Base-by-base conservation (phyloP, 805 yeast genomes). In the Kluyveromyces lactis region DNA sequence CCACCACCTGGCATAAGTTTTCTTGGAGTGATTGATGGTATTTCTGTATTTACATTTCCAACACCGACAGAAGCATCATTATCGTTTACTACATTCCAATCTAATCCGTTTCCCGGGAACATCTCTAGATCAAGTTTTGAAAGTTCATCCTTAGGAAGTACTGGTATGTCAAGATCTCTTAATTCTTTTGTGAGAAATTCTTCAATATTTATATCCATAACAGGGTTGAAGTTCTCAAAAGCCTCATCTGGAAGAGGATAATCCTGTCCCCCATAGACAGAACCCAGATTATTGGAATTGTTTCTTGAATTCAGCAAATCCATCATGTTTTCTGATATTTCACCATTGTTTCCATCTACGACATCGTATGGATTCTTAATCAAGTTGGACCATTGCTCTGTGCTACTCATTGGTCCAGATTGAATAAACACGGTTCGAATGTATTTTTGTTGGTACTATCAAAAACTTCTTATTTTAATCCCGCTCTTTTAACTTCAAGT, bases 81-180 rank as follows among this genome's bases (percentile, higher is more conserved):
- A 12, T 26, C 37, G 16, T 39, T 32, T 10, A 4, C 19, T 26
- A 19, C 34, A 30, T 35, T 31, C 45, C 45, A 42, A 39, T 35
- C 42, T 30, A 39, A 23, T 16, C 36, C 41, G 36, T 21, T 35
- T 6, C 24, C 24, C 10, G 23, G 19, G 10, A 40, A 29, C 15
- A 29, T 16, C 13, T 27, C 30, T 5, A 34, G 21, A 16, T 27
- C 29, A 5, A 27, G 39, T 7, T 26, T 35, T 10, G 42, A 31
- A 19, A 41, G 31, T 10, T 31, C 26, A 12, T 40, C 39, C 19
- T 41, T 41, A 11, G 61, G 57, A n/a, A 53, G 44, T 21, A 63
- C 49, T 6, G 85, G 81, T 33, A 81, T 81, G 48, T 74, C 84
- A 42, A 81, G 66, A 40, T 79, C 86, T 52, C 75, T 62, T 29